Conservation (phyloP, 768 basidiomycete species). For the Multifurca ochricompacta region DNA sequence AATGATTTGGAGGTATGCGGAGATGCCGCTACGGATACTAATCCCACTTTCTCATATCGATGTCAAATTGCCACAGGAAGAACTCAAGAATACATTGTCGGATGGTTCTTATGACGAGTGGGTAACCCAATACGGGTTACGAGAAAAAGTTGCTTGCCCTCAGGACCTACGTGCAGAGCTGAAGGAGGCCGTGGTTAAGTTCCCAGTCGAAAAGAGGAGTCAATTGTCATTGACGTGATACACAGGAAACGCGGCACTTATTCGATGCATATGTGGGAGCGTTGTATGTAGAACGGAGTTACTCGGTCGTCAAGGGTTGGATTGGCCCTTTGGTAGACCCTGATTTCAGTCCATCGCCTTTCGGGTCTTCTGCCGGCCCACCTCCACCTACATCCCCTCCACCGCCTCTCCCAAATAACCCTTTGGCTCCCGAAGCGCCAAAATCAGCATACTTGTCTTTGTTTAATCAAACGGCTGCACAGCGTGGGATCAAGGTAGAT, state of each 20-base stretch:
- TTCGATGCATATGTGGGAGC: slow-evolving; percentile 19
- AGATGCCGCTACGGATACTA: background rate
- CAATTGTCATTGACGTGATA: background rate
- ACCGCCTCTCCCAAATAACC: slow-evolving; percentile 39
- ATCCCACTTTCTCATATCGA: background rate
- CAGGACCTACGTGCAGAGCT: slow-evolving; percentile 1
- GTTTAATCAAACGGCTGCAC: slow-evolving; percentile 67
- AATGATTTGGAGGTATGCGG: slow-evolving; percentile 45
- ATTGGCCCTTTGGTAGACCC: slow-evolving; percentile 15
- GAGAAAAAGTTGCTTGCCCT: slow-evolving; percentile 13
- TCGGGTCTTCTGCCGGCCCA: slow-evolving; percentile 21
- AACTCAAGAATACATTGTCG: background rate
- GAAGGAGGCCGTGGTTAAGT: background rate
- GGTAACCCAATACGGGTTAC: slow-evolving; percentile 15
- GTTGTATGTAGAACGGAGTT: slow-evolving; percentile 6
- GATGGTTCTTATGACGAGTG: slow-evolving; percentile 10
- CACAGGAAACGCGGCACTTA: slow-evolving; percentile 14
- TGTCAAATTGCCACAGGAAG: background rate
- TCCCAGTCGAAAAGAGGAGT: background rate
- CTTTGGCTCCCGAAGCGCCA: slow-evolving; percentile 57
- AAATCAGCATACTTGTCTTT: slow-evolving; percentile 56
- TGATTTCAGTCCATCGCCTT: background rate
- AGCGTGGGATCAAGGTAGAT: slow-evolving; percentile 53
- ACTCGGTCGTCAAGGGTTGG: slow-evolving; percentile 2
- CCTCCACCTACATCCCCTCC: slow-evolving; percentile 32